Conservation (phyloP, 2,329 filamentous ascomycete species). For the Fusarium lyarnte region DNA sequence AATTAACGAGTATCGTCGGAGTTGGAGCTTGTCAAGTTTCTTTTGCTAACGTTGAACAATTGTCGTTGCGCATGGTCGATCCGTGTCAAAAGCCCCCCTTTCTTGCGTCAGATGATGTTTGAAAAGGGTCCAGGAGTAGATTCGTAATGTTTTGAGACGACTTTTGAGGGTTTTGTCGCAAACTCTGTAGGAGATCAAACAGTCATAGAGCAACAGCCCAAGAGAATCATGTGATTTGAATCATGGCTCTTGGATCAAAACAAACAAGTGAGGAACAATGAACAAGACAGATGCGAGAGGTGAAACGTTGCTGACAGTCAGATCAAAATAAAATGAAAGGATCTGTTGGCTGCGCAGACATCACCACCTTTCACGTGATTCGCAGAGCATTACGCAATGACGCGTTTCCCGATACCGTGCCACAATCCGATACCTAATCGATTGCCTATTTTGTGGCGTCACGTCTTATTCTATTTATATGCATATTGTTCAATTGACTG, state of each 20-base stretch:
- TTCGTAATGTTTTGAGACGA: neutral
- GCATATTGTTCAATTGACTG: neutral
- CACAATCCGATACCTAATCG: neutral
- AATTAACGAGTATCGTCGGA: neutral
- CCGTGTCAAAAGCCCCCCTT: neutral
- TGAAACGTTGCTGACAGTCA: neutral
- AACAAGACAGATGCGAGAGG: neutral
- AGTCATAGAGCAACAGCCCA: neutral
- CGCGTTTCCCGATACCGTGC: neutral
- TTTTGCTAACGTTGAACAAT: accelerated
- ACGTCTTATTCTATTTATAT: neutral
- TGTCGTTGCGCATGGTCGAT: neutral
- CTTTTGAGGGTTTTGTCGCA: neutral
- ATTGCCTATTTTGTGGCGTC: neutral
- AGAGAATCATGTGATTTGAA: neutral
- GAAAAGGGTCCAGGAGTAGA: too few relatives aligned
- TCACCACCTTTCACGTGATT: constrained; percentile 13
- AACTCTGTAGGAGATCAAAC: neutral
- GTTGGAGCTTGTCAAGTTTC: neutral
- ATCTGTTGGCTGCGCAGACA: neutral
- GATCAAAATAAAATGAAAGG: constrained; percentile 9
- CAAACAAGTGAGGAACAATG: neutral
- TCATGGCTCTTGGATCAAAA: neutral
- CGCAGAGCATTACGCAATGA: constrained; percentile 35
- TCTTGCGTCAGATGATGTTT: neutral